Base-by-base conservation (phyloP, 768 basidiomycete genomes). In the Lactarius sanguifluus region DNA sequence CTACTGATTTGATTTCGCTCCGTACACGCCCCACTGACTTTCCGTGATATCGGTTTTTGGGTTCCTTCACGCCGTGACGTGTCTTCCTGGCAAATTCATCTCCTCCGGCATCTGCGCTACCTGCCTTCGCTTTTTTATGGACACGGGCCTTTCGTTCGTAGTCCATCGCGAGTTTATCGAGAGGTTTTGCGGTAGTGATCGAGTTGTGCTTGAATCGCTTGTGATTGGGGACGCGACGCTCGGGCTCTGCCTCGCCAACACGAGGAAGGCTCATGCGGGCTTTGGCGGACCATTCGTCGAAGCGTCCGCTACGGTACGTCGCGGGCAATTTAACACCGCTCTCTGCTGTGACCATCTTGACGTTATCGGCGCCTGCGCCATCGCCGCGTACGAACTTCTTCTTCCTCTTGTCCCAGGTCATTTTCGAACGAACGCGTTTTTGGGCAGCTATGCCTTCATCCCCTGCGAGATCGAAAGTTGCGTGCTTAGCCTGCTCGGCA, bases 391-490 rank as follows among this genome's bases (percentile, higher is more conserved):
- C 81, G 70, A 97, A 97, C 73, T 90, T 93, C 76, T 97, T 97
- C 79, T 92, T 96, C 79, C 95, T 96, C 73, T 92, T 92, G 77
- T 98, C 95, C 97, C 97, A 99, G 34, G 82, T 88, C 73, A 92
- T 74, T 69, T 81, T 82, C 3, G 62, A 64, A 32, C 54, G 57
- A 62, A 87, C 89, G 45, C 84, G 83, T 64, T 83, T 86, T 40
- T 85, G 82, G 25, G 82, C 79, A 12, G 83, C 81, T 13, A 82
- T 76, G 9, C 83, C 88, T 56, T 94, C 91, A 71, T 98, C 93
- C 16, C 86, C 88, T 2, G 85, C 80, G 32, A 98, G 82, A 75
- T 97, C 95, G 68, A 98, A 93, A 0, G 90, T 83, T 9, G 87
- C 88, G 34, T 83, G 83, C 25, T 83, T 83, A 5, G 94, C 94